phyloP scores from a whole-genome alignment of 169 alveolate genomes.

The Plasmodium cynomolgi region DNA sequence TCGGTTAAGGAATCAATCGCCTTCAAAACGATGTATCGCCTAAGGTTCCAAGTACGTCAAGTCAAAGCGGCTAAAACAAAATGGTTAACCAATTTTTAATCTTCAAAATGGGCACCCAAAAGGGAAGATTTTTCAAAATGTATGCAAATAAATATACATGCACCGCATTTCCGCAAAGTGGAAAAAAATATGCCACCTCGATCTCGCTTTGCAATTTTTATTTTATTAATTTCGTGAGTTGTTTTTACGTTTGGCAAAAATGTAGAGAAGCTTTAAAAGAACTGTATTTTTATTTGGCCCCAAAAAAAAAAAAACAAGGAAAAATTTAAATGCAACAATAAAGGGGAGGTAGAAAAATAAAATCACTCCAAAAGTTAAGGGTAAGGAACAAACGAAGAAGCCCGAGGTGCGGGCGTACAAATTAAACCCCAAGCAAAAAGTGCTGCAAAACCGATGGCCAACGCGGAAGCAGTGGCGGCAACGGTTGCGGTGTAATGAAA shows the following conservation, averaged over 20 bases:
- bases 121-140: neutral
- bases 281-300: neutral
- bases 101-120: neutral
- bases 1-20: neutral
- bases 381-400: neutral
- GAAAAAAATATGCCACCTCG: neutral
- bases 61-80: neutral
- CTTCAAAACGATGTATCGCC: neutral
- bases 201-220: neutral
- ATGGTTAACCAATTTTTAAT: no score
- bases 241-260: neutral
- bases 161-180: neutral
- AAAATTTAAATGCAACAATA: neutral
- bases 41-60: neutral
- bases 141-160: neutral
- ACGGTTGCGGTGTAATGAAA: neutral
- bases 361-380: neutral
- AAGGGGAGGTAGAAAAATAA: neutral
- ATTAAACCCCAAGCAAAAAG: neutral
- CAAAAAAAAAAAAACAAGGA: neutral
- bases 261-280: neutral
- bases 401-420: neutral
- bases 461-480: neutral
- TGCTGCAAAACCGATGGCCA: neutral
- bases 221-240: neutral